Base-by-base conservation (phyloP, 305 asterid genomes). In the Fraxinus baroniana region DNA sequence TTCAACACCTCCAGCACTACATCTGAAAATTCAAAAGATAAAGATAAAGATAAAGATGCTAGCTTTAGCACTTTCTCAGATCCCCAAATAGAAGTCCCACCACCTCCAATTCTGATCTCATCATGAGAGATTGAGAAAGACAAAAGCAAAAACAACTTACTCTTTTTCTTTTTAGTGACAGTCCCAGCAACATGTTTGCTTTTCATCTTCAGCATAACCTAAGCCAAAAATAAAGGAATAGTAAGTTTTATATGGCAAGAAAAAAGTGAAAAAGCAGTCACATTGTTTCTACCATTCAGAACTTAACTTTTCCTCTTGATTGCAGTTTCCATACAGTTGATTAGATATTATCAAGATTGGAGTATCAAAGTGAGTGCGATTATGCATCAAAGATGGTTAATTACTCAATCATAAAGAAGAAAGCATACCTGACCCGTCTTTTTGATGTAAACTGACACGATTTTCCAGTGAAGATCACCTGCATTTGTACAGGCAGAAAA, bases 381-480 rank as follows among this genome's bases (percentile, higher is more conserved):
- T 2, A 70, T 13, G 75, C 15, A 17, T 15, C 75, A 28, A 70
- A 30, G 20, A 70, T 70, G 81, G 7, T n/a, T 78, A 79, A 78
- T 87, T 77, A 80, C 74, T 76, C 86, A 86, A 86, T 89, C 87
- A 86, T 82, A 30, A 82, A 74, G 52, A 64, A 71, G 32, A 82
- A 87, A 82, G 79, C 86, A 20, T 74, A 96, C 99, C 97, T 93
- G 96, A 39, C 98, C 99, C 87, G 84, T 71, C 85, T 81, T 83
- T 85, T 94, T 93, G 35, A 94, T 86, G 93, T 97, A 97, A 77
- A 94, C 98, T 36, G 98, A 97, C 37, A 94, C 99, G 70, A 97
- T 78, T 87, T 97, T 97, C 99, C 98, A 94, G 76, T 97, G 99
- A 73, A 97, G 99, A 78, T 97, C 98, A 26, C 96, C 99, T 97